Evolutionary conservation across 192 early-diverging fungal species (phyloP), one percentile per base, ranked within the genome.

Genomic region (Coemansia sp.): DNA sequence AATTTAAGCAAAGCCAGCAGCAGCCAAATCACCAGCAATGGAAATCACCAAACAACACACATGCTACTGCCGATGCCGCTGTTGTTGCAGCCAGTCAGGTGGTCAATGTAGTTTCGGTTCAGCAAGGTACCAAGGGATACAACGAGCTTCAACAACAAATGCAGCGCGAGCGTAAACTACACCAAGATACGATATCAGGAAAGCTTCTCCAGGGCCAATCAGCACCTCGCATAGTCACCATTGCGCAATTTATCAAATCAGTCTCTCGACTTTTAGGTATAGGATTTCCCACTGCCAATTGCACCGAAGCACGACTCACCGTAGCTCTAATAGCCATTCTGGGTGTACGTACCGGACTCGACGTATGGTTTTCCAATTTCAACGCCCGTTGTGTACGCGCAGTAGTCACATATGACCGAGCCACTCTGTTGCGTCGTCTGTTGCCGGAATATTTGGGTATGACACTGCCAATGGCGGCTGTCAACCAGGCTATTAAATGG

Each of bases 401-500:
- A 0, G 75, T 82, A 14, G 72, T 82, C 17, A 74, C 80, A 0
- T 77, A 77, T 40, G 72, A 77, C 68, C 66, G 80, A 1, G 54
- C 52, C 1, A 74, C 66, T 48, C 60, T 82, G 60, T 30, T 82
- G 63, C 71, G 71, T 18, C 63, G 75, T 20, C 66, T 82, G 62
- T 64, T 82, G 70, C 75, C 75, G 28, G 80, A 82, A 67, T 82
- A 82, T 57, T 59, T 82, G 57, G 72, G 56, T 11, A 82, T 82
- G 80, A 69, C 73, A 64, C 40, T 77, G 57, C 75, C 80, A 1
- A 77, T 82, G 75, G 75, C 80, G 0, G 80, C 66, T 0, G 65
- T 82, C 56, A 82, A 82, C 68, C 80, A 82, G 68, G 68, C 75
- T 8, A 82, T 82, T 63, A 82, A 82, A 64, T 82, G 80, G 80